phyloP scores from a whole-genome alignment of 1,139 yeast species.

The Nakaseomyces bracarensis region DNA sequence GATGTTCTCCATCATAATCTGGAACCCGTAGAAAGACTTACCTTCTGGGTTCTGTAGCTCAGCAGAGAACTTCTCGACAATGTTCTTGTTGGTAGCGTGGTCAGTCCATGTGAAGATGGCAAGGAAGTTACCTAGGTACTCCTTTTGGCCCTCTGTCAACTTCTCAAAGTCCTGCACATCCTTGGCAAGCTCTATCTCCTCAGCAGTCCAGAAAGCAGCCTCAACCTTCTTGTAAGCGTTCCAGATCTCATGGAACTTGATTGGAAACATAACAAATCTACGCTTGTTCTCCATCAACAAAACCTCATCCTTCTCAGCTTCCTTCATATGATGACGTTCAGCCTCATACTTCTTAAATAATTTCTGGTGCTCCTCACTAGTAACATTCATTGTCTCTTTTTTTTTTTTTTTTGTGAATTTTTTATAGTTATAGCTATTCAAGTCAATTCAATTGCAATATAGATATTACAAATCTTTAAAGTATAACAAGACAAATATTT shows the following conservation, averaged over 20 bases:
- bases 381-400: slow-evolving; percentile 32
- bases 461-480: too few relatives aligned
- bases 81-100: slow-evolving; percentile 94
- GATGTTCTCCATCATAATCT: slow-evolving; percentile 98
- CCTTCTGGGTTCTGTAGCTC: slow-evolving; percentile 98
- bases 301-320: slow-evolving; percentile 80
- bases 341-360: slow-evolving; percentile 54
- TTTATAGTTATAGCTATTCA: slow-evolving; percentile 48
- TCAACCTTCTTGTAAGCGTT: slow-evolving; percentile 98
- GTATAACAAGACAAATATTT: too few relatives aligned
- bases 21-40: slow-evolving; percentile 97
- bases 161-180: slow-evolving; percentile 87
- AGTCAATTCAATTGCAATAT: too few relatives aligned
- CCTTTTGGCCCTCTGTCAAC: slow-evolving; percentile 83
- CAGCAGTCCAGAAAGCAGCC: slow-evolving; percentile 99
- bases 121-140: slow-evolving; percentile 78
- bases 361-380: slow-evolving; percentile 38
- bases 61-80: slow-evolving; percentile 93
- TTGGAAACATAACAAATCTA: slow-evolving; percentile 93
- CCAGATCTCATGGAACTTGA: slow-evolving; percentile 97
- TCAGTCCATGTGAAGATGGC: slow-evolving; percentile 99
- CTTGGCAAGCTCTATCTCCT: slow-evolving; percentile 92
- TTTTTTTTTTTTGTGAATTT: slow-evolving; percentile 39
- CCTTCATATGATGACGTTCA: slow-evolving; percentile 67
- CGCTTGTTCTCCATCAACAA: slow-evolving; percentile 75